A percentile compares a stretch with the other conserved stretches of the same genome.
phyloP scores from a whole-genome alignment of 2,329 filamentous ascomycete species.

The Ceratocystis diversiconidia region DNA sequence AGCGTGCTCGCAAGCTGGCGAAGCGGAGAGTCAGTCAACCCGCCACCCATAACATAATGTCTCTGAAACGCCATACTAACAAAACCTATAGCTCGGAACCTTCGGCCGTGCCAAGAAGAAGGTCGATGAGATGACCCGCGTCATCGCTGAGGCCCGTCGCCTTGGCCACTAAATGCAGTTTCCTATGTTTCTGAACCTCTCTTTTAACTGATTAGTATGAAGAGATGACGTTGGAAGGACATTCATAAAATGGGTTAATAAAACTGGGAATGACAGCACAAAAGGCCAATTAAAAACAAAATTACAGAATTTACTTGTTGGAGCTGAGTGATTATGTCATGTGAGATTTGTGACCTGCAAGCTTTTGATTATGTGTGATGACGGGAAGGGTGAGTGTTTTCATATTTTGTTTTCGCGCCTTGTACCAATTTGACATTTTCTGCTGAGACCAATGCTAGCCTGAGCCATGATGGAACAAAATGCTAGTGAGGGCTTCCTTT shows the following conservation, averaged over 20 bases:
- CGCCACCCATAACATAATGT: too few relatives aligned
- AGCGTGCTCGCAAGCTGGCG: conserved; percentile 95
- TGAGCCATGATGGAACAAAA: too few relatives aligned
- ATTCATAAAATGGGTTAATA: conserved; percentile 11
- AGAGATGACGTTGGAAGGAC: conserved; percentile 6
- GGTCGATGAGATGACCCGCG: conserved; percentile 96
- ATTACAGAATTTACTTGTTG: not conserved
- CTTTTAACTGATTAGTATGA: not conserved
- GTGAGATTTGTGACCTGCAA: not conserved
- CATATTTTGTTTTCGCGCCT: not conserved
- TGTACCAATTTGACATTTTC: too few relatives aligned
- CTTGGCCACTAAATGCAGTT: conserved; percentile 39
- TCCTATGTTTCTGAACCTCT: conserved; percentile 8
- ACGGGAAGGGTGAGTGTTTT: not conserved
- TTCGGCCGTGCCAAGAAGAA: conserved; percentile 98
- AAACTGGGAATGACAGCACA: conserved; percentile 18
- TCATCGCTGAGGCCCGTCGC: conserved; percentile 89
- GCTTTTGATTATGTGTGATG: too few relatives aligned
- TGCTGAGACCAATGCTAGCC: too few relatives aligned
- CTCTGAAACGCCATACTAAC: conserved; percentile 20
- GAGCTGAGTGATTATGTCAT: not conserved
- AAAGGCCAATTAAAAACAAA: conserved; percentile 17
- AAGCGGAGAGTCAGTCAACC: conserved; percentile 78
- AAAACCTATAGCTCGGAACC: conserved; percentile 63
- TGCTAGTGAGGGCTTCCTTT: too few relatives aligned